Conservation (phyloP, 2,329 filamentous ascomycete genomes). For the Ophiostoma ulmi region DNA sequence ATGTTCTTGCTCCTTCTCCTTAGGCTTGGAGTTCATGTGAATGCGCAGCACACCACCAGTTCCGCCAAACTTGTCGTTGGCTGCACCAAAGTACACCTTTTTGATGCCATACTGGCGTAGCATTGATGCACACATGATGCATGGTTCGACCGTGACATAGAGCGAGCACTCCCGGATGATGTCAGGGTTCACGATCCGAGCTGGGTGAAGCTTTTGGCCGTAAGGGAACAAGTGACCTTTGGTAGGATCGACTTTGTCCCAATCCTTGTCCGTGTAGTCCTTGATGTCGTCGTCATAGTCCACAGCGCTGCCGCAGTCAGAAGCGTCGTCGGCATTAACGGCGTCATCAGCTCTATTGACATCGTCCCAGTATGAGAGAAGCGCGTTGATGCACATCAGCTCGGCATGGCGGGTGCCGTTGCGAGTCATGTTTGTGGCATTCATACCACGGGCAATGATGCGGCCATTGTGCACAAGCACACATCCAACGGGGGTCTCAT, state of each 20-base stretch:
- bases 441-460: conserved; percentile 88
- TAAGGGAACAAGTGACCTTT: conserved; percentile 57
- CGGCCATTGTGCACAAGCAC: conserved; percentile 77
- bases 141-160: conserved; percentile 97
- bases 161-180: conserved; percentile 69
- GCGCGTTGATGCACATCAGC: conserved; percentile 72
- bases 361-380: conserved; percentile 43
- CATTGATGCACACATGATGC: conserved; percentile 96
- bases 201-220: conserved; percentile 53
- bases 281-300: conserved; percentile 29
- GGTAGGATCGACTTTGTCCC: conserved; percentile 49
- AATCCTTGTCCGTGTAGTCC: conserved; percentile 39
- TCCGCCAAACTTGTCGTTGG: conserved; percentile 95
- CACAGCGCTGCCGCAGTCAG: conserved; percentile 36
- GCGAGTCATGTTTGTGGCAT: conserved; percentile 87
- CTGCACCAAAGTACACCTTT: conserved; percentile 88
- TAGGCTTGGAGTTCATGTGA: conserved; percentile 56
- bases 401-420: conserved; percentile 94
- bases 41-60: conserved; percentile 90
- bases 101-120: conserved; percentile 82
- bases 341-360: conserved; percentile 31
- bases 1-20: conserved; percentile 31
- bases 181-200: conserved; percentile 56
- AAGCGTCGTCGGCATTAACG: conserved; percentile 37
- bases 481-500: conserved; percentile 95